Evolutionary conservation across 2,329 filamentous ascomycete genomes (phyloP).

Genomic region (Diaporthe vaccinii): DNA sequence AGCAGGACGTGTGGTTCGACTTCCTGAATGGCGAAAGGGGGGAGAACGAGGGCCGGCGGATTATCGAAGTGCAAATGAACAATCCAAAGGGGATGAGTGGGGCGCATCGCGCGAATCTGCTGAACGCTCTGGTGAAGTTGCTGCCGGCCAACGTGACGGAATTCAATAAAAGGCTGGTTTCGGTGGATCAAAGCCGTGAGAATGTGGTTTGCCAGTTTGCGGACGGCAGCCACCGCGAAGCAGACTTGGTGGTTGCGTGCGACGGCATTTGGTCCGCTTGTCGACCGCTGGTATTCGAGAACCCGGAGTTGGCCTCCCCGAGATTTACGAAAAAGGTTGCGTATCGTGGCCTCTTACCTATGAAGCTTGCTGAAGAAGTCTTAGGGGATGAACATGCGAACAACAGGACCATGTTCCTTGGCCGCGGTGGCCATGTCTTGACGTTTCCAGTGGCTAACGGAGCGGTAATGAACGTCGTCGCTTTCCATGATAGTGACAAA

Average conservation of each 20-base stretch:
- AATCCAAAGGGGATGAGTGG: neutral
- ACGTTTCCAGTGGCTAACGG: constrained; percentile 22
- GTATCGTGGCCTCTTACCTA: constrained; percentile 24
- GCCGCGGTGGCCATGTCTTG: constrained; percentile 25
- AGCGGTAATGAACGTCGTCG: constrained; percentile 14
- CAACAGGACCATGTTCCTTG: constrained; percentile 16
- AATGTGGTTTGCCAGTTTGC: neutral
- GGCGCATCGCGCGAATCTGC: neutral
- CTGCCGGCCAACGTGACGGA: constrained; percentile 20
- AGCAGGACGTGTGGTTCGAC: constrained; percentile 27
- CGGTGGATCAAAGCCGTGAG: neutral
- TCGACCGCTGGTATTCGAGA: constrained; percentile 4
- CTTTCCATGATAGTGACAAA: constrained; percentile 9
- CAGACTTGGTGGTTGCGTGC: constrained; percentile 22
- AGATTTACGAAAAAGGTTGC: constrained; percentile 15
- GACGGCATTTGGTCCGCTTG: constrained; percentile 22
- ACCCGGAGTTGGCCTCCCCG: constrained; percentile 1
- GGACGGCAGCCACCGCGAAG: constrained; percentile 2
- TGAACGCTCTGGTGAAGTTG: constrained; percentile 11
- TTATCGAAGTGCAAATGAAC: constrained; percentile 15
- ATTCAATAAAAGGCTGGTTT: constrained; percentile 14
- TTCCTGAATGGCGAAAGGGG: constrained; percentile 7
- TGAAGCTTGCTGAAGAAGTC: constrained; percentile 18
- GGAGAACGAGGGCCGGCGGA: constrained; percentile 12
- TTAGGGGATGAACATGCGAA: constrained; percentile 8